Base-by-base conservation (phyloP, 2,329 filamentous ascomycete genomes). In the Penicillium oxalicum region DNA sequence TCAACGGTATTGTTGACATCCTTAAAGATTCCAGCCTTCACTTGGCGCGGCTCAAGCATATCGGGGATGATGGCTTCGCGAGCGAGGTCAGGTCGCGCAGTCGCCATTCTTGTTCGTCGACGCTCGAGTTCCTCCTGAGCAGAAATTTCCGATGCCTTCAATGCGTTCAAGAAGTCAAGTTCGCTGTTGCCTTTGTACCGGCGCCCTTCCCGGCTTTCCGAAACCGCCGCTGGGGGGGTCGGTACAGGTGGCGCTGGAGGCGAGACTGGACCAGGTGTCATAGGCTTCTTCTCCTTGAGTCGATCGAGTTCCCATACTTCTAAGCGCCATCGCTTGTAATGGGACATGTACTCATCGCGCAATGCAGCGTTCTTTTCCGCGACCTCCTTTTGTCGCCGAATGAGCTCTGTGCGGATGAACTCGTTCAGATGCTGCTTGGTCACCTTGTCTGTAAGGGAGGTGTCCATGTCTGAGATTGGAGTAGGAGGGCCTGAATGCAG, bases 141-240 rank as follows among this genome's bases (percentile, higher is more conserved):
- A 26, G 73, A 74, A 13, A 76, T 73, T 45, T 73, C 70, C 2
- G 74, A 77, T 28, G 71, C 71, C 36, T 69, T 66, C 33, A 77
- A 62, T 3, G 73, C 73, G 45, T 71, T 74, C 47, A 75, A 69
- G 41, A 77, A 71, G 48, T 77, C 74, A 4, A 76, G 61, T 51
- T 77, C 74, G 47, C 72, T 77, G 45, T 74, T 74, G 5, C 74
- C 70, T 49, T 73, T 73, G 47, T 72, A 73, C 2, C 72, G 66
- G 50, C 74, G 62, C 12, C 70, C 67, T 45, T 70, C 66, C 2
- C 58, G 51, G 58, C 67, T 51, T 49, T 71, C 70, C 4, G 59
- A 58, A 18, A 65, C 53, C 0, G 65, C 58, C 11, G 63, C 64
- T 4, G 69, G 61, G 0, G 67, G 58, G 24, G 60, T 52, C n/a